Base-by-base conservation (phyloP, 805 yeast genomes). In the Metschnikowia colocasiae region DNA sequence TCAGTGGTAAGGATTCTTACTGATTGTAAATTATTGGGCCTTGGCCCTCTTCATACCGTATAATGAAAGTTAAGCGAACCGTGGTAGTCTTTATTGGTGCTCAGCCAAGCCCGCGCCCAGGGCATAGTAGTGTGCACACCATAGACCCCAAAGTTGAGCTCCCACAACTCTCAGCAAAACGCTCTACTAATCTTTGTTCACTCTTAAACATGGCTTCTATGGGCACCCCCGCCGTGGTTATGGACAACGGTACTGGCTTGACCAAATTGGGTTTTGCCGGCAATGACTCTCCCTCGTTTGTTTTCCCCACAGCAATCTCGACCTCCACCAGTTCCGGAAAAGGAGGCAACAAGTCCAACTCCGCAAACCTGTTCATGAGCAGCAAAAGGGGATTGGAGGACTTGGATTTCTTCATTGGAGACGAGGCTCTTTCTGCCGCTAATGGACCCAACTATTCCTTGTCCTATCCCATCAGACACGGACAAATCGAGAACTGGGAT, bases 401-500 rank as follows among this genome's bases (percentile, higher is more conserved):
- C 67, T 74, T 91, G 60, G 97, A 91, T 68, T 94, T 92, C 60
- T 90, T 78, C 66, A 94, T 94, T 60, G 99, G 99, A 29, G 94
- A 94, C 60, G 98, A 92, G 66, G 99, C 99, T 1, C 62, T 94
- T 36, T 79, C 78, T 45, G 96, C 96, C 12, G 85, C 97, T n/a
- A 85, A 81, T 58, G 95, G 96, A 5, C 89, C 96, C 20, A 75
- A 88, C 25, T 94, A 94, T 68, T 85, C 91, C 25, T 73, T 94
- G 49, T 80, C 82, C 53, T 94, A 94, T 62, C 99, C 99, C 16
- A 90, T 94, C 51, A 85, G 90, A 67, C 99, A 94, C 63, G 99
- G 99, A 22, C 99, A 94, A 74, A 86, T 94, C 53, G 99, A 94
- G 68, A 89, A 94, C 67, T 94, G 99, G 99, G 99, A 94, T 71